These are phyloP conservation scores for Pezicula neosporulosa DNA, from an alignment of 2,329 filamentous ascomycete genomes.

Conservation along the genomic window DNA sequence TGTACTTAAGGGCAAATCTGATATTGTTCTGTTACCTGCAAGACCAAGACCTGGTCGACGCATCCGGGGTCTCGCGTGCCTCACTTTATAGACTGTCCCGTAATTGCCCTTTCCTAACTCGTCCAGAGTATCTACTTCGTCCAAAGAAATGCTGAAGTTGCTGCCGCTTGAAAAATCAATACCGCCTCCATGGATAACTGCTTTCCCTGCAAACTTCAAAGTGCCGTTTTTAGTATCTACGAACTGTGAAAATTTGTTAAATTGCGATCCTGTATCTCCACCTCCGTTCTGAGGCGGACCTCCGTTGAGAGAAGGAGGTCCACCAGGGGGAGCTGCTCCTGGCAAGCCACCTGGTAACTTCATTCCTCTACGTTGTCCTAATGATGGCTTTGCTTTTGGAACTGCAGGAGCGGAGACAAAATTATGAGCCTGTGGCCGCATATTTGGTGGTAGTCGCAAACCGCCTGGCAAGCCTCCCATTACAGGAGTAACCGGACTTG, in stretches of 20 bases:
- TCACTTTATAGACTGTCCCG: conserved; percentile 95
- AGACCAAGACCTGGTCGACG: conserved; percentile 59
- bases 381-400: conserved; percentile 45
- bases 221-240: conserved; percentile 91
- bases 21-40: conserved; percentile 34
- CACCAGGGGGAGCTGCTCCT: conserved; percentile 15
- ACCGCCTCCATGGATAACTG: conserved; percentile 81
- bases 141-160: conserved; percentile 89
- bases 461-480: conserved; percentile 38
- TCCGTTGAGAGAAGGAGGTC: conserved; percentile 16
- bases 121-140: conserved; percentile 89
- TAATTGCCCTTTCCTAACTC: conserved; percentile 98
- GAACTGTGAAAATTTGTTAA: conserved; percentile 73
- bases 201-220: conserved; percentile 89
- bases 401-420: conserved; percentile 48
- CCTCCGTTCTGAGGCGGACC: conserved; percentile 12
- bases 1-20: conserved; percentile 25
- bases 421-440: conserved; percentile 43
- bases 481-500: conserved; percentile 13
- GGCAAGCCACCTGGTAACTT: conserved; percentile 46
- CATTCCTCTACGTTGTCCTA: conserved; percentile 66
- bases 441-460: conserved; percentile 37
- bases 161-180: conserved; percentile 90
- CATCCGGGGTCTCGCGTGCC: conserved; percentile 66
- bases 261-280: conserved; percentile 36